phyloP scores from a whole-genome alignment of 2,329 filamentous ascomycete species.

The Plectosphaerella sp. region DNA sequence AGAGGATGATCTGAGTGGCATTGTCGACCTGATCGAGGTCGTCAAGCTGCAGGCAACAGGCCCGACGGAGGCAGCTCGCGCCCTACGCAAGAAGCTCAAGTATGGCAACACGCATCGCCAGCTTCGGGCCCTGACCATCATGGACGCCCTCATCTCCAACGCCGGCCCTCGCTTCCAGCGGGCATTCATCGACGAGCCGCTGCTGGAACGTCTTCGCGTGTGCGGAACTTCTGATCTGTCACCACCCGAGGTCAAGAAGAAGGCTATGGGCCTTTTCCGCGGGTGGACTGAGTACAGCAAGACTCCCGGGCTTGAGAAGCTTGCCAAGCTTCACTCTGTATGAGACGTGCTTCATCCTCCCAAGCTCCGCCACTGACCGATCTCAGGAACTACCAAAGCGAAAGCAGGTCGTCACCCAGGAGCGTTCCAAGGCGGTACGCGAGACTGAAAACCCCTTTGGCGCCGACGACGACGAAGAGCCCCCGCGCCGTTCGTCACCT shows the following conservation, averaged over 20 bases:
- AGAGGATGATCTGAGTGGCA: conserved; percentile 85
- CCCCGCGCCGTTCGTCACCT: not conserved
- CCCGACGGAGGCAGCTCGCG: conserved; percentile 82
- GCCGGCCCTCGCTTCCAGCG: conserved; percentile 83
- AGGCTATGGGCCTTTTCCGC: conserved; percentile 81
- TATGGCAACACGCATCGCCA: conserved; percentile 95
- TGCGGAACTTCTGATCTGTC: conserved; percentile 81
- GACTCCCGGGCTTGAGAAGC: conserved; percentile 72
- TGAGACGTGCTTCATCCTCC: conserved; percentile 2
- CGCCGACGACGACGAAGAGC: conserved; percentile 58
- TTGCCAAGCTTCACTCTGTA: conserved; percentile 73
- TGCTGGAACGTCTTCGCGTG: conserved; percentile 86
- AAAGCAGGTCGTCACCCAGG: conserved; percentile 70
- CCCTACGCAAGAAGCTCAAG: conserved; percentile 96
- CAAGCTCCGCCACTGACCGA: not conserved
- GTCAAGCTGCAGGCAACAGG: conserved; percentile 85
- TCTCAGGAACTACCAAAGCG: conserved; percentile 56
- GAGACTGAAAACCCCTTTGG: conserved; percentile 75
- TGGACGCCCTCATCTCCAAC: conserved; percentile 94
- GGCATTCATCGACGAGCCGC: conserved; percentile 81
- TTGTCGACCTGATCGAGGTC: conserved; percentile 91
- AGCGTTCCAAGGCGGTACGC: conserved; percentile 75
- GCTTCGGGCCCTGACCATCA: conserved; percentile 78
- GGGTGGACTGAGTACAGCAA: conserved; percentile 86
- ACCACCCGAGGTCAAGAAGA: conserved; percentile 79